Percentiles rank a stretch among this genome's conserved stretches.
Conservation (phyloP, 2,329 filamentous ascomycete species). For the Pseudohalonectria lignicola region DNA sequence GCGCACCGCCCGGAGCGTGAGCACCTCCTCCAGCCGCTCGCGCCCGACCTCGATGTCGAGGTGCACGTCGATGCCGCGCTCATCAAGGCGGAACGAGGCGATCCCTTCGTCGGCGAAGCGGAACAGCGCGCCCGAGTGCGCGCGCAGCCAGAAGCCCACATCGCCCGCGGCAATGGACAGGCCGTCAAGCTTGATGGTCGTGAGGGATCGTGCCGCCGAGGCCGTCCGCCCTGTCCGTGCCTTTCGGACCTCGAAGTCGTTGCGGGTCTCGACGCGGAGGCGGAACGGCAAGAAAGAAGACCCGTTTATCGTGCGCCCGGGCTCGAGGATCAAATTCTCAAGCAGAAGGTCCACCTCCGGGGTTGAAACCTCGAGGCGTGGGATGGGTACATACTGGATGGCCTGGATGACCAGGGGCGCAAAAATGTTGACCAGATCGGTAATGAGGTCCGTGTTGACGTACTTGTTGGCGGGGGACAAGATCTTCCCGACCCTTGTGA, state of each 20-base stretch:
- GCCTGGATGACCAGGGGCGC: slow-evolving; percentile 65
- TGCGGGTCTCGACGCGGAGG: slow-evolving; percentile 71
- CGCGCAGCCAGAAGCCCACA: slow-evolving; percentile 78
- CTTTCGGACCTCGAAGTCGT: slow-evolving; percentile 78
- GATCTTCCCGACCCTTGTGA: slow-evolving; percentile 55
- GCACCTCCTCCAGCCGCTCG: slow-evolving; percentile 68
- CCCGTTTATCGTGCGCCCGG: slow-evolving; percentile 71
- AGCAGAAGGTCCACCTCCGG: slow-evolving; percentile 77
- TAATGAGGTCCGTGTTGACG: slow-evolving; percentile 59
- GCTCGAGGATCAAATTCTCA: slow-evolving; percentile 85
- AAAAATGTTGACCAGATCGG: slow-evolving; percentile 70
- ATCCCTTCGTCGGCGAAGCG: slow-evolving; percentile 74
- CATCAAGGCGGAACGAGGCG: slow-evolving; percentile 74
- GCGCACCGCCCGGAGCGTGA: slow-evolving; percentile 63
- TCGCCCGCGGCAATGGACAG: slow-evolving; percentile 77
- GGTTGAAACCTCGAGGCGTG: slow-evolving; percentile 75
- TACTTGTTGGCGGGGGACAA: slow-evolving; percentile 55
- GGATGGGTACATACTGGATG: slow-evolving; percentile 82
- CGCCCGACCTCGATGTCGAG: slow-evolving; percentile 76
- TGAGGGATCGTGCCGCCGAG: slow-evolving; percentile 54
- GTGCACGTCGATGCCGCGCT: slow-evolving; percentile 76
- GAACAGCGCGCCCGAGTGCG: slow-evolving; percentile 65
- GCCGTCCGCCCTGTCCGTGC: slow-evolving; percentile 53
- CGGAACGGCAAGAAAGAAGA: slow-evolving; percentile 85
- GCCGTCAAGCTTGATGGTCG: slow-evolving; percentile 72